phyloP scores from a whole-genome alignment of 495 filamentous ascomycete genomes.

The Chaetomidium leptoderma region DNA sequence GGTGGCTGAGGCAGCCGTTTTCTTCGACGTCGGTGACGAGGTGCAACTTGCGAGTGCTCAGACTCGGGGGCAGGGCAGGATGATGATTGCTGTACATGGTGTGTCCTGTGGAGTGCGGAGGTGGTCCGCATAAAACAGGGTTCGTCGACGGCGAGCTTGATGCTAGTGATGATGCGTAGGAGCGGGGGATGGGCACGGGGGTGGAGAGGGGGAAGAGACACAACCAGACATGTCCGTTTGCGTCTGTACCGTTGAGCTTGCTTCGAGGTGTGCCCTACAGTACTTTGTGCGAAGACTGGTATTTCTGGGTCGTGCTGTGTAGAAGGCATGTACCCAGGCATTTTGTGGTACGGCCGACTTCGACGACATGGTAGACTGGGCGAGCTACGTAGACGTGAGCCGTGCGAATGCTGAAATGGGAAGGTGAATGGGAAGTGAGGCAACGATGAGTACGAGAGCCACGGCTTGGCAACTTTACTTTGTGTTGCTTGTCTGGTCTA shows the following conservation, averaged over 20 bases:
- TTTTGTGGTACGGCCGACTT: background rate
- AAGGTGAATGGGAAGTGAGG: conserved; percentile 8
- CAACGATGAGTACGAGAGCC: background rate
- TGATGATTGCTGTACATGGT: background rate
- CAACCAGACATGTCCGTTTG: too few relatives aligned
- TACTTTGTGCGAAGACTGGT: too few relatives aligned
- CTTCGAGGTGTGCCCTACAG: too few relatives aligned
- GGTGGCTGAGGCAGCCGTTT: background rate
- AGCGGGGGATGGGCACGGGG: too few relatives aligned
- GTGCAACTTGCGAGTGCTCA: background rate
- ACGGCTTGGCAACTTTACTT: background rate
- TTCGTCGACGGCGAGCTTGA: background rate
- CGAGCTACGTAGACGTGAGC: background rate
- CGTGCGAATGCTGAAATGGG: conserved; percentile 6
- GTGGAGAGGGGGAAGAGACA: too few relatives aligned
- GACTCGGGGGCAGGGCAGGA: background rate
- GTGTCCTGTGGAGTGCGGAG: background rate
- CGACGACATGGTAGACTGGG: background rate
- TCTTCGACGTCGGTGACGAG: background rate
- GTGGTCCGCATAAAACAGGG: conserved; percentile 8
- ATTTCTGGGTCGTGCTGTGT: too few relatives aligned
- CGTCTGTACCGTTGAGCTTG: too few relatives aligned
- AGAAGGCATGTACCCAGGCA: background rate
- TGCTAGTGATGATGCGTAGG: too few relatives aligned
- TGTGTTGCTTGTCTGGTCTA: conserved; percentile 3